phyloP scores from a whole-genome alignment of 2,329 filamentous ascomycete species.

The Paecilomyces sp. region DNA sequence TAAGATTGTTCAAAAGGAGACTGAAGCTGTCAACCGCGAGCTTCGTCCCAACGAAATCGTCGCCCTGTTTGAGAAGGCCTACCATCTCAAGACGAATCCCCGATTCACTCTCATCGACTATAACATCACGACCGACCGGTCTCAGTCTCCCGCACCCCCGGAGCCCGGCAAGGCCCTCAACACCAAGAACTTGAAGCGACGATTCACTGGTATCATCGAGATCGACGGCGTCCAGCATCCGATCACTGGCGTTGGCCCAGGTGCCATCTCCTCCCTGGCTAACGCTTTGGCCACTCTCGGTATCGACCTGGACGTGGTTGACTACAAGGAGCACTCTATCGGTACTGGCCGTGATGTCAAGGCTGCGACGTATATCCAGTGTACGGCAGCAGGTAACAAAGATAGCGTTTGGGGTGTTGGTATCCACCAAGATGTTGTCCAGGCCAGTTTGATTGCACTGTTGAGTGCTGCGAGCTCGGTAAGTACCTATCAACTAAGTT shows the following conservation, averaged over 20 bases:
- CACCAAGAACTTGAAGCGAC: slow-evolving; percentile 68
- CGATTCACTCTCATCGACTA: slow-evolving; percentile 87
- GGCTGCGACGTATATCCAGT: slow-evolving; percentile 94
- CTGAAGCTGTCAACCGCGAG: slow-evolving; percentile 76
- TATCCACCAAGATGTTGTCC: slow-evolving; percentile 86
- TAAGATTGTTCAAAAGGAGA: slow-evolving; percentile 72
- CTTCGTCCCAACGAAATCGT: slow-evolving; percentile 78
- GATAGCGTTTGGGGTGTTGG: slow-evolving; percentile 78
- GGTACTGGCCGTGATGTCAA: slow-evolving; percentile 74
- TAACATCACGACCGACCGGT: slow-evolving; percentile 78
- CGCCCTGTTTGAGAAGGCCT: slow-evolving; percentile 78
- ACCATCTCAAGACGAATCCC: slow-evolving; percentile 76
- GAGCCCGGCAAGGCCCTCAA: slow-evolving; percentile 64
- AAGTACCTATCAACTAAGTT: slow-evolving; percentile 34
- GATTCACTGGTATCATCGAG: slow-evolving; percentile 77
- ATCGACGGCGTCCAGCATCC: slow-evolving; percentile 75
- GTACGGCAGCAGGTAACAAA: slow-evolving; percentile 59
- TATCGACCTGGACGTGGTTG: slow-evolving; percentile 80
- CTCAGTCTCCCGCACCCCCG: slow-evolving; percentile 63
- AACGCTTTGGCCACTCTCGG: slow-evolving; percentile 71
- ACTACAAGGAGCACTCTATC: slow-evolving; percentile 96
- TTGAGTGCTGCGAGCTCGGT: slow-evolving; percentile 81
- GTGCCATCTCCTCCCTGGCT: slow-evolving; percentile 81
- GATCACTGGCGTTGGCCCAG: slow-evolving; percentile 76
- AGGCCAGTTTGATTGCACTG: slow-evolving; percentile 79